Conservation (phyloP, 371 early-diverging fungal genomes). For the Rhizopus arrhizus region DNA sequence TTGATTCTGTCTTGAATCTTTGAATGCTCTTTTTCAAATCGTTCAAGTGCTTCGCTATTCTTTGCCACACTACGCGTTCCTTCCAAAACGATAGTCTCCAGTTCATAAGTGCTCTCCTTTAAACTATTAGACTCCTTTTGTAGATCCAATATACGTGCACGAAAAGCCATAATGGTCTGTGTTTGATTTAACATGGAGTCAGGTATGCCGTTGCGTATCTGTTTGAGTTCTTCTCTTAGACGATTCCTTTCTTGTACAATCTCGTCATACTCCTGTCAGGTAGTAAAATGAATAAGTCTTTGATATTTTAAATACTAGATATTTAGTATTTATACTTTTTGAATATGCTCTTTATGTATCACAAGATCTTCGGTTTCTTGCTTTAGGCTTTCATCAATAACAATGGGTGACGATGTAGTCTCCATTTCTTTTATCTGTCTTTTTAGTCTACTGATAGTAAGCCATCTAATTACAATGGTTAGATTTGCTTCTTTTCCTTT, state of each 20-base stretch:
- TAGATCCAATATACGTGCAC: slow-evolving; percentile 50
- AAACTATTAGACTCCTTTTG: slow-evolving; percentile 47
- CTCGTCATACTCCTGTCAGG: slow-evolving; percentile 54
- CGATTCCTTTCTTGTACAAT: slow-evolving; percentile 63
- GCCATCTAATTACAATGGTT: slow-evolving; percentile 20
- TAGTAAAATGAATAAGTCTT: no score
- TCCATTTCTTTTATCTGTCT: slow-evolving; percentile 45
- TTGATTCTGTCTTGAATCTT: slow-evolving; percentile 66
- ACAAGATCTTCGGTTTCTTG: slow-evolving; percentile 58
- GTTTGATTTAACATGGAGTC: slow-evolving; percentile 50
- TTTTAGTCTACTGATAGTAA: slow-evolving; percentile 43
- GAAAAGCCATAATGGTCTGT: slow-evolving; percentile 53
- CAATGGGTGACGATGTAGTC: slow-evolving; percentile 15
- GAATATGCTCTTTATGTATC: slow-evolving; percentile 64
- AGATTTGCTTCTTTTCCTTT: background rate
- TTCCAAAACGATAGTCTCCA: slow-evolving; percentile 39
- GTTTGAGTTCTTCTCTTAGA: slow-evolving; percentile 68
- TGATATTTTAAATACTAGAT: no score
- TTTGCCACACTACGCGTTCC: slow-evolving; percentile 46
- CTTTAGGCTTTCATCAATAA: slow-evolving; percentile 9
- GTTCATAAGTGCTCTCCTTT: slow-evolving; percentile 34
- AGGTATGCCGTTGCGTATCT: slow-evolving; percentile 59
- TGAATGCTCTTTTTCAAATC: slow-evolving; percentile 56
- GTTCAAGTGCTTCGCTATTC: slow-evolving; percentile 28
- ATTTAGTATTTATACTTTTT: slow-evolving; percentile 20